Percentiles rank a stretch among this genome's conserved stretches.
These are phyloP conservation scores for Tetraselmis chui DNA, from an alignment of 139 green algal species.

Conservation along the genomic window DNA sequence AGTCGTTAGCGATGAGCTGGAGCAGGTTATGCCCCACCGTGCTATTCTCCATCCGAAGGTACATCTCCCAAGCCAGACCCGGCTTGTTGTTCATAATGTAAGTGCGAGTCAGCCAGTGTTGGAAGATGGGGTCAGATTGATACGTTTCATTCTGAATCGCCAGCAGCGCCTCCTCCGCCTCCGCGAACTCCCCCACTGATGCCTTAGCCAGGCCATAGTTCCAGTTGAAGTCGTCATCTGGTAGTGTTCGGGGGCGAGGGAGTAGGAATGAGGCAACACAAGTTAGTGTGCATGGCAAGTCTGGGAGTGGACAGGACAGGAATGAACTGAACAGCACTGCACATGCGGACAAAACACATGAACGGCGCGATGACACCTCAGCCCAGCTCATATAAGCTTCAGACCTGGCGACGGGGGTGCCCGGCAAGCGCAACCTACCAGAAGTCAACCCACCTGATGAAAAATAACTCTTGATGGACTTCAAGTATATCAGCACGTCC, in stretches of 20 bases:
- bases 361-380: neutral
- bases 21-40: conserved; percentile 58
- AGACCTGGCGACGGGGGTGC: too few species aligned
- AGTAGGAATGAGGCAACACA: too few species aligned
- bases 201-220: conserved; percentile 71
- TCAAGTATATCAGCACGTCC: conserved; percentile 59
- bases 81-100: conserved; percentile 25
- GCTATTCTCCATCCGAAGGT: conserved; percentile 54
- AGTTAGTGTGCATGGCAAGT: too few species aligned
- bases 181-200: conserved; percentile 54
- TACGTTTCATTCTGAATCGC: conserved; percentile 53
- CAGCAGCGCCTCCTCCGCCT: conserved; percentile 63
- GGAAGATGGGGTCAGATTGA: conserved; percentile 48
- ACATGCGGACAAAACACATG: too few species aligned
- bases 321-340: too few species aligned
- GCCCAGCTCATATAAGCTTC: neutral
- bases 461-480: conserved; percentile 34
- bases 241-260: too few species aligned
- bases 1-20: conserved; percentile 75
- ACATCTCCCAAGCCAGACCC: conserved; percentile 66
- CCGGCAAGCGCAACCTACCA: neutral
- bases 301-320: too few species aligned
- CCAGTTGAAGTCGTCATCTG: conserved; percentile 80
- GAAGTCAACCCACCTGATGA: neutral
- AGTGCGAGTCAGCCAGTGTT: conserved; percentile 50